Evolutionary conservation across 2,329 filamentous ascomycete species (phyloP).

Genomic region (Pseudogymnoascus sp.): DNA sequence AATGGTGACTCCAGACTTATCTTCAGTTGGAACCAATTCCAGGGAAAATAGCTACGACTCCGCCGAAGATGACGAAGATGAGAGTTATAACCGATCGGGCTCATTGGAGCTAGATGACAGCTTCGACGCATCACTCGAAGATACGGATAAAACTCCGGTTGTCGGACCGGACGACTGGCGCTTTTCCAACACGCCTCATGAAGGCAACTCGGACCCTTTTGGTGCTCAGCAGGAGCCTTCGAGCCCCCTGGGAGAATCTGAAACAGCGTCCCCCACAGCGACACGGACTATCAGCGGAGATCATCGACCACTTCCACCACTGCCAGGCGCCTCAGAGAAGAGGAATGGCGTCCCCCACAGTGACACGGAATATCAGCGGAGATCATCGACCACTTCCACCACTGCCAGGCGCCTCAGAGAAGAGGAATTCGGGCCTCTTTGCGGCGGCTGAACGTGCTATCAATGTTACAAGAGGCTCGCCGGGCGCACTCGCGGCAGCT

Average conservation of each 20-base stretch:
- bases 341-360: slow-evolving; percentile 26
- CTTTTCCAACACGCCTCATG: slow-evolving; percentile 49
- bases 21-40: slow-evolving; percentile 80
- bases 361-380: slow-evolving; percentile 58
- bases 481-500: slow-evolving; percentile 61
- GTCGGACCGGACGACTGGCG: slow-evolving; percentile 97
- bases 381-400: slow-evolving; percentile 82
- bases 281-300: slow-evolving; percentile 66
- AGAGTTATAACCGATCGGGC: slow-evolving; percentile 40
- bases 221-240: slow-evolving; percentile 28
- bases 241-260: slow-evolving; percentile 47
- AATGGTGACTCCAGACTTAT: slow-evolving; percentile 94
- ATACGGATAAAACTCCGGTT: slow-evolving; percentile 93
- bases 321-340: slow-evolving; percentile 52
- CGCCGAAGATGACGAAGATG: slow-evolving; percentile 64
- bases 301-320: slow-evolving; percentile 74
- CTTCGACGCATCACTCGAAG: slow-evolving; percentile 91
- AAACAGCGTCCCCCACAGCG: slow-evolving; percentile 20
- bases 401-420: slow-evolving; percentile 54
- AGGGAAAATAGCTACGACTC: slow-evolving; percentile 91
- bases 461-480: slow-evolving; percentile 58
- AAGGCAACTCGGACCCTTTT: slow-evolving; percentile 15
- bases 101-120: slow-evolving; percentile 64
- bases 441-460: slow-evolving; percentile 65
- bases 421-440: slow-evolving; percentile 44